Conservation (phyloP, 2,329 filamentous ascomycete species). For the Xylariaceae sp. region DNA sequence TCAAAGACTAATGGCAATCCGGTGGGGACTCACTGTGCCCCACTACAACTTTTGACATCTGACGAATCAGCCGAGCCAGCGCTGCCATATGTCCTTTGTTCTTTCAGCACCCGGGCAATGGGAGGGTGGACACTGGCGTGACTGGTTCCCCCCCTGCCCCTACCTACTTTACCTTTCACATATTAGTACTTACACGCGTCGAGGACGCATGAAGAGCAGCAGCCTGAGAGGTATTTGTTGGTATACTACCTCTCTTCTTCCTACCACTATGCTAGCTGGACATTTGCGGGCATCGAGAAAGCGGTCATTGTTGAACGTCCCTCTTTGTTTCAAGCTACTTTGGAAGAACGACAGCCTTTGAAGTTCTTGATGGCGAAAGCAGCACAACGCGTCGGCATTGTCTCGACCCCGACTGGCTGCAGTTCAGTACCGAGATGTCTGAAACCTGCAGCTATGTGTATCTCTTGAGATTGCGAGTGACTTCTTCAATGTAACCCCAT, state of each 20-base stretch:
- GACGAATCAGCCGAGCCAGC: conserved; percentile 30
- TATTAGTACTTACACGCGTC: conserved; percentile 14
- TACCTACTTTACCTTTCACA: background rate
- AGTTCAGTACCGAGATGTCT: conserved; percentile 20
- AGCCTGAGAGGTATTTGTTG: conserved; percentile 7
- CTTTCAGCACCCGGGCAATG: no score
- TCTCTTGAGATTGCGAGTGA: conserved; percentile 25
- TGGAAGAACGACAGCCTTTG: background rate
- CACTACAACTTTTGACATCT: conserved; percentile 22
- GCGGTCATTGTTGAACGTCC: no score
- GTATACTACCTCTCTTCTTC: no score
- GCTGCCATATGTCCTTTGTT: conserved; percentile 14
- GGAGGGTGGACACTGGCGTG: no score
- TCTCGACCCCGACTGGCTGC: conserved; percentile 8
- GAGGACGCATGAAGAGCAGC: conserved; percentile 6
- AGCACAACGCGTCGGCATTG: background rate
- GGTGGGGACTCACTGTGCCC: conserved; percentile 10
- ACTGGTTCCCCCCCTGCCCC: background rate
- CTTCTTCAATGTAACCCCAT: conserved; percentile 28
- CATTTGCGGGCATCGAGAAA: no score
- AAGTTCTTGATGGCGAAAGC: background rate
- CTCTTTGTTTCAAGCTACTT: no score
- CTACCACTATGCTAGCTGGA: no score
- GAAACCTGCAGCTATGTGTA: conserved; percentile 29
- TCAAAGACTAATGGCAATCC: background rate